Evolutionary conservation across 768 basidiomycete species (phyloP).

Genomic region (Termitomyces sp.): DNA sequence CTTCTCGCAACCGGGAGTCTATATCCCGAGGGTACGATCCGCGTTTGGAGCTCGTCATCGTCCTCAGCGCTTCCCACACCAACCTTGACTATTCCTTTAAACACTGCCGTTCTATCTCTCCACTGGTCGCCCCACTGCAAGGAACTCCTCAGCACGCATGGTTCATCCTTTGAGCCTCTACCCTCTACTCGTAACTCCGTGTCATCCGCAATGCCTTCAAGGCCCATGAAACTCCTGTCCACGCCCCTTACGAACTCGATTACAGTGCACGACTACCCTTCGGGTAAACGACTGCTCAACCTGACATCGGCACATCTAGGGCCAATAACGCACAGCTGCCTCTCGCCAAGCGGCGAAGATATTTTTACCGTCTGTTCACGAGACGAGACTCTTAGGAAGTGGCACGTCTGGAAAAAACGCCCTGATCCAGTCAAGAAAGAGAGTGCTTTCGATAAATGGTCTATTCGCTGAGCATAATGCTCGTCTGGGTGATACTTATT

Average conservation of each 20-base stretch:
- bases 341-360: constrained; percentile 57
- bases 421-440: constrained; percentile 26
- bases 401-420: constrained; percentile 57
- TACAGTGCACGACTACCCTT: constrained; percentile 74
- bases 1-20: constrained; percentile 76
- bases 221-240: constrained; percentile 42
- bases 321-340: constrained; percentile 53
- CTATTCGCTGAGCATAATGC: constrained; percentile 32
- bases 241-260: constrained; percentile 62
- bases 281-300: constrained; percentile 42
- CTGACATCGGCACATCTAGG: constrained; percentile 53
- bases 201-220: constrained; percentile 26
- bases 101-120: constrained; percentile 62
- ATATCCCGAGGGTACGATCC: constrained; percentile 66
- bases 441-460: constrained; percentile 42
- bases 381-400: constrained; percentile 71
- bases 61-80: constrained; percentile 25
- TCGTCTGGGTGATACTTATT: neutral
- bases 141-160: constrained; percentile 88
- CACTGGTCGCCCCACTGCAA: constrained; percentile 85
- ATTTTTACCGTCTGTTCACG: constrained; percentile 59
- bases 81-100: constrained; percentile 66
- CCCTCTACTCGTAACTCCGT: constrained; percentile 16
- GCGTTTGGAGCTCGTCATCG: constrained; percentile 59
- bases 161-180: constrained; percentile 51